Evolutionary conservation across 1,139 yeast species (phyloP).

Genomic region (Pichia norvegensis): DNA sequence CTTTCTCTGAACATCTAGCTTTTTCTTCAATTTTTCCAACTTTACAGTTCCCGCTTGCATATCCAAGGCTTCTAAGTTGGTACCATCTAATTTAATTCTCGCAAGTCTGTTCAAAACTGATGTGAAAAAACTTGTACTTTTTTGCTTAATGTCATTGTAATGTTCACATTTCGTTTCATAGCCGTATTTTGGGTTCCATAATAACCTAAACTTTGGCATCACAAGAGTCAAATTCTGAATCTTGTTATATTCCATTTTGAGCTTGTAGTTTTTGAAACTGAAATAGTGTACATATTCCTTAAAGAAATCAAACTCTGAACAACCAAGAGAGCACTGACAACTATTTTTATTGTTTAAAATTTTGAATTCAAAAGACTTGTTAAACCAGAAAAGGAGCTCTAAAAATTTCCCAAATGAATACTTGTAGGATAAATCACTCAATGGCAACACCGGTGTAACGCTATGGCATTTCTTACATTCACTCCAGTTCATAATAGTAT

Average conservation of each 20-base stretch:
- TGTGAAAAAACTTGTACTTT: slow-evolving; percentile 56
- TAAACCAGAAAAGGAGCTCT: slow-evolving; percentile 69
- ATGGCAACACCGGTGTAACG: slow-evolving; percentile 72
- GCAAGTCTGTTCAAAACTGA: slow-evolving; percentile 66
- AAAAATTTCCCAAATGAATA: slow-evolving; percentile 89
- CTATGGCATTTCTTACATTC: slow-evolving; percentile 73
- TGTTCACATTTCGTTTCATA: slow-evolving; percentile 62
- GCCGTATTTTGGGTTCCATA: slow-evolving; percentile 69
- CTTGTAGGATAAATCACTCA: slow-evolving; percentile 86
- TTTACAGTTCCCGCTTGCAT: slow-evolving; percentile 59
- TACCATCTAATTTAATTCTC: slow-evolving; percentile 72
- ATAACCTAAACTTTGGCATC: slow-evolving; percentile 65
- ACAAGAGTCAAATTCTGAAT: slow-evolving; percentile 73
- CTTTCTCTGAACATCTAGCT: slow-evolving; percentile 45
- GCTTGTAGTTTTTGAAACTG: slow-evolving; percentile 72
- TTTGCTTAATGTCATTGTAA: slow-evolving; percentile 45
- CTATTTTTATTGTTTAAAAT: slow-evolving; percentile 6
- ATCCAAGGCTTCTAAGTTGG: slow-evolving; percentile 50
- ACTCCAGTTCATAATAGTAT: slow-evolving; percentile 86
- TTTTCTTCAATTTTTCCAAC: slow-evolving; percentile 50
- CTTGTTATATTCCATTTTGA: slow-evolving; percentile 66
- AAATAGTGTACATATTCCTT: slow-evolving; percentile 77
- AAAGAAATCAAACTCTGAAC: slow-evolving; percentile 36
- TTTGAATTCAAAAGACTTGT: slow-evolving; percentile 9
- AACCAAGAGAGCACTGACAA: slow-evolving; percentile 68